A percentile compares a stretch with the other conserved stretches of the same genome.
Conservation (phyloP, 2,329 filamentous ascomycete species). For the Scedosporium apiospermum region DNA sequence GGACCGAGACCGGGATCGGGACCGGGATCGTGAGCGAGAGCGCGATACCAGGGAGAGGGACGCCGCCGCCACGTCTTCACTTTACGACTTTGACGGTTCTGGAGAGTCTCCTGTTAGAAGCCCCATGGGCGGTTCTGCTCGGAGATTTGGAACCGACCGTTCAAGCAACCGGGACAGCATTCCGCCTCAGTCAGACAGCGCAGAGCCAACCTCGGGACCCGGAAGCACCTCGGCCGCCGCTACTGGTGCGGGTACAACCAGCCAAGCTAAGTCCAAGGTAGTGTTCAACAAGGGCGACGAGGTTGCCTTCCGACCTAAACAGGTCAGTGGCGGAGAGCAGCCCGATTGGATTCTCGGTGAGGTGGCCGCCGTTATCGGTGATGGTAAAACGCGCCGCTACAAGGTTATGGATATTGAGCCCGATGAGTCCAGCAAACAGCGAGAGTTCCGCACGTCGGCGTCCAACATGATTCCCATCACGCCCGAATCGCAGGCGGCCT, state of each 20-base stretch:
- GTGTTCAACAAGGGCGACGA: constrained; percentile 53
- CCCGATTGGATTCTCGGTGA: constrained; percentile 67
- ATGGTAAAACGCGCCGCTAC: constrained; percentile 69
- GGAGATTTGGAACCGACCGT: constrained; percentile 22
- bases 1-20: background rate
- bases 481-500: constrained; percentile 35
- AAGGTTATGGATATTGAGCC: constrained; percentile 74
- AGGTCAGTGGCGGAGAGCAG: constrained; percentile 34
- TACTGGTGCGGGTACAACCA: constrained; percentile 9
- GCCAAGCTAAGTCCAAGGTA: constrained; percentile 36
- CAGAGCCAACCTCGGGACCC: constrained; percentile 30
- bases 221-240: constrained; percentile 19
- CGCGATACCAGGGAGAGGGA: constrained; percentile 4
- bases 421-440: constrained; percentile 54
- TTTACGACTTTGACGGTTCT: constrained; percentile 35
- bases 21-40: background rate
- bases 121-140: constrained; percentile 22
- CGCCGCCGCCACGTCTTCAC: constrained; percentile 20
- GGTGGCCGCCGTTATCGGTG: constrained; percentile 64
- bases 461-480: constrained; percentile 72
- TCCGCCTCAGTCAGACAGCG: constrained; percentile 44
- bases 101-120: constrained; percentile 37
- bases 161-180: constrained; percentile 38
- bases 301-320: constrained; percentile 57
- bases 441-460: constrained; percentile 61